Conservation (phyloP, 2,329 filamentous ascomycete species). For the Fusarium euwallaceae region DNA sequence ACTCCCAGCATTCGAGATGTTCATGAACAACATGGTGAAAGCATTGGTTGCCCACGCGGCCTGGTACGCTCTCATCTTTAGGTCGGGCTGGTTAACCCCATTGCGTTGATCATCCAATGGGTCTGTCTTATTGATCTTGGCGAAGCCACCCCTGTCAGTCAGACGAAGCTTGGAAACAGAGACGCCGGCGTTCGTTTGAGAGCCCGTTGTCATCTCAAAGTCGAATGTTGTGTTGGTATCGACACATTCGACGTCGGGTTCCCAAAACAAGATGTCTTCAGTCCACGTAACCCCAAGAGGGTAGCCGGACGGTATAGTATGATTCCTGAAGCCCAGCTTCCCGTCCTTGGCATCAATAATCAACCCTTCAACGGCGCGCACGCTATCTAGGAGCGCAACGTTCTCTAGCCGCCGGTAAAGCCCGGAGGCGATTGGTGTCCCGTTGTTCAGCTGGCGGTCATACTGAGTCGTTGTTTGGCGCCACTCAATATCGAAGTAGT, state of each 20-base stretch:
- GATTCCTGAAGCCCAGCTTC: constrained; percentile 59
- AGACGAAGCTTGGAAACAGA: constrained; percentile 44
- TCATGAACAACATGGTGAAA: constrained; percentile 54
- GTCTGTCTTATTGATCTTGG: constrained; percentile 51
- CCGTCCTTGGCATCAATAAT: constrained; percentile 57
- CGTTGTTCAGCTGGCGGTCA: constrained; percentile 6
- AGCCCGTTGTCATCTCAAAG: constrained; percentile 46
- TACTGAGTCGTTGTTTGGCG: constrained; percentile 15
- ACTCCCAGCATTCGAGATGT: constrained; percentile 54
- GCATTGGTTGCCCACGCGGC: constrained; percentile 58
- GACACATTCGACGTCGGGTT: constrained; percentile 60
- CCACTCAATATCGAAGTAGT: constrained; percentile 31
- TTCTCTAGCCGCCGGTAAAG: constrained; percentile 12
- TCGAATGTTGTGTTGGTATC: constrained; percentile 58
- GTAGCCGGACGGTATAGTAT: constrained; percentile 51
- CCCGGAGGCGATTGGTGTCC: constrained; percentile 5
- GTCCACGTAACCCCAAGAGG: constrained; percentile 49
- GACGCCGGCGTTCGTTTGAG: neutral
- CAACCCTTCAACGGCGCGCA: constrained; percentile 55
- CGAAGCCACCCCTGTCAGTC: constrained; percentile 58
- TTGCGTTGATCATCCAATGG: constrained; percentile 49
- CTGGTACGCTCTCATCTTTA: constrained; percentile 54
- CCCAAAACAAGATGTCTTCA: constrained; percentile 61
- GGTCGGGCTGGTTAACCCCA: constrained; percentile 11
- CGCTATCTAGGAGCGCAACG: constrained; percentile 9